Evolutionary conservation across 208 protist genomes (phyloP).

Genomic region (Trichomonas tenax): DNA sequence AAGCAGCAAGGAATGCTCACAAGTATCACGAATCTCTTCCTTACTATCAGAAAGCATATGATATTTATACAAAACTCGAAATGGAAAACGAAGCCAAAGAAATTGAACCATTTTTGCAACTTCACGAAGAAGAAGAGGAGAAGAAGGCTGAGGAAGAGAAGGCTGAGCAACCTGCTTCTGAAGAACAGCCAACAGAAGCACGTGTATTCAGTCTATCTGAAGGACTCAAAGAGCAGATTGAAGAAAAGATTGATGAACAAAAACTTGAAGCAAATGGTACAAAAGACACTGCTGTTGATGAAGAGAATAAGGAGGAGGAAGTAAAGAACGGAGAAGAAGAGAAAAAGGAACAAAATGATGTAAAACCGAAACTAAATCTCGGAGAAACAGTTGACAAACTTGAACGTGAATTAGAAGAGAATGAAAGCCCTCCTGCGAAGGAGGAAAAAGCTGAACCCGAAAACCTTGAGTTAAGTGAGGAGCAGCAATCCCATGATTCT

Average conservation of each 20-base stretch:
- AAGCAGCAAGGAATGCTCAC: neutral
- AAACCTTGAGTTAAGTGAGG: too few species aligned
- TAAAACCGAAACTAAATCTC: neutral
- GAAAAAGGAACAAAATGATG: neutral
- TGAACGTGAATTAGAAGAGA: neutral
- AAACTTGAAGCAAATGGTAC: neutral
- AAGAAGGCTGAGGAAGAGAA: neutral
- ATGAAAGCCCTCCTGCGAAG: too few species aligned
- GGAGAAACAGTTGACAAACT: neutral
- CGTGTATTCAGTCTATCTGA: neutral
- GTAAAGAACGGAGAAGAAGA: too few species aligned
- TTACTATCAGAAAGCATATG: neutral
- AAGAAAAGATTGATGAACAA: neutral
- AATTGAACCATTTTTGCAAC: neutral
- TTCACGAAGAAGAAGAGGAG: neutral
- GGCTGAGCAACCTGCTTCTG: neutral
- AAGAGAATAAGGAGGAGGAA: neutral
- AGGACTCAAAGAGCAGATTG: neutral
- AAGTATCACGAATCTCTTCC: neutral
- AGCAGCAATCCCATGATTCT: too few species aligned
- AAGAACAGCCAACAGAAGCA: neutral
- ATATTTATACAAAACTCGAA: neutral
- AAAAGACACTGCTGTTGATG: neutral
- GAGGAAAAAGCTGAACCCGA: too few species aligned
- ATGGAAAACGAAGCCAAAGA: neutral